phyloP scores from a whole-genome alignment of 129 eudicot species.

The Cynara cardunculus region DNA sequence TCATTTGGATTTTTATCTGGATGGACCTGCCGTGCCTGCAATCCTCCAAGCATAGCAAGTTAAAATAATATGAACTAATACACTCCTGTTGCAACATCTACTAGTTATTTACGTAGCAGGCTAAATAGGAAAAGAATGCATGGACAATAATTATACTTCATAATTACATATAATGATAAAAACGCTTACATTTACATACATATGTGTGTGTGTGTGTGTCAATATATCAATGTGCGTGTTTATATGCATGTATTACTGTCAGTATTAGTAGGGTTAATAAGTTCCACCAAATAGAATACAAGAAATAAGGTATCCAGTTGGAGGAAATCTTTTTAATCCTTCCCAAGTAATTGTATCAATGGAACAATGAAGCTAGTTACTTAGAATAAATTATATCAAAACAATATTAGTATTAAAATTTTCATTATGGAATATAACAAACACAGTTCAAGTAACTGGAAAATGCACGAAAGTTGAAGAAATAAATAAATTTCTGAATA shows the following conservation, averaged over 20 bases:
- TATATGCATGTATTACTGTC: not conserved
- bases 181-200: not conserved
- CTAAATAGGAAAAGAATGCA: not conserved
- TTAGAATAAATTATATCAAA: too few relatives aligned
- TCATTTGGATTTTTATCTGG: slow-evolving; percentile 97
- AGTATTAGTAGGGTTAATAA: not conserved
- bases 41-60: slow-evolving; percentile 19
- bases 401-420: too few relatives aligned
- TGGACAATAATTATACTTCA: not conserved
- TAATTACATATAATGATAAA: not conserved
- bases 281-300: too few relatives aligned
- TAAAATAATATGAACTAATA: slow-evolving; percentile 3
- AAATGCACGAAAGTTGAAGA: too few relatives aligned
- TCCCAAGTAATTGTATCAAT: too few relatives aligned
- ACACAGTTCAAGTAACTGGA: too few relatives aligned
- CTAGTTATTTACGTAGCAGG: not conserved
- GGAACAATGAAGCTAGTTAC: too few relatives aligned
- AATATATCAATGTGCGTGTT: not conserved
- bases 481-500: too few relatives aligned
- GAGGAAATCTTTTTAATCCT: too few relatives aligned
- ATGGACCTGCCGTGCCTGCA: slow-evolving; percentile 97
- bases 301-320: too few relatives aligned
- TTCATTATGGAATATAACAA: too few relatives aligned
- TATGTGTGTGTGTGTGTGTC: too few relatives aligned
- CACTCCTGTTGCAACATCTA: not conserved